Conservation (phyloP, 495 filamentous ascomycete species). For the Talaromyces trachyspermus region DNA sequence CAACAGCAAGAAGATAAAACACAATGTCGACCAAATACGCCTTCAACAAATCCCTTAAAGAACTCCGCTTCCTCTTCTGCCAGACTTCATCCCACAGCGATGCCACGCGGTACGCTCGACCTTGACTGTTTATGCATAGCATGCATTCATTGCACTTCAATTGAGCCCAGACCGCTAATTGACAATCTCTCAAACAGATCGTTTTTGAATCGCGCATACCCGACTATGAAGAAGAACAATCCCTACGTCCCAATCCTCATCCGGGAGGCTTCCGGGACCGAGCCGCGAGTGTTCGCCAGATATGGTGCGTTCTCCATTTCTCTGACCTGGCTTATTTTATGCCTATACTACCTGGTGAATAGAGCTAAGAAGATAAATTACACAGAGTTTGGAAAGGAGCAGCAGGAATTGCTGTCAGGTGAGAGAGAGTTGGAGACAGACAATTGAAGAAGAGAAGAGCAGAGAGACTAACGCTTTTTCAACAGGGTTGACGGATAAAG, state of each 20-base stretch:
- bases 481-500: conserved; percentile 76
- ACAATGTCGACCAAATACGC: conserved; percentile 88
- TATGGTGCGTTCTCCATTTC: conserved; percentile 57
- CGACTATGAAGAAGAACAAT: conserved; percentile 99
- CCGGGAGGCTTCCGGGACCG: conserved; percentile 74
- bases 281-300: conserved; percentile 84
- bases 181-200: conserved; percentile 42
- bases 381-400: conserved; percentile 82
- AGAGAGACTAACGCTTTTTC: conserved; percentile 5
- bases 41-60: conserved; percentile 81
- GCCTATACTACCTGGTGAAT: too few relatives aligned
- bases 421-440: conserved; percentile 4
- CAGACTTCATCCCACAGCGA: conserved; percentile 85
- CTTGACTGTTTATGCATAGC: not conserved
- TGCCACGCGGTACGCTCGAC: conserved; percentile 59
- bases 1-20: conserved; percentile 3
- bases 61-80: conserved; percentile 95
- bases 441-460: conserved; percentile 40
- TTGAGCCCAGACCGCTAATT: not conserved
- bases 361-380: too few relatives aligned
- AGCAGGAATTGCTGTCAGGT: conserved; percentile 75
- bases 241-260: conserved; percentile 90
- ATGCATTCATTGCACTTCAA: not conserved
- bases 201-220: conserved; percentile 87
- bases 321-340: too few relatives aligned